phyloP scores from a whole-genome alignment of 352 stramenopile genomes.

The Phytophthora fragariaefolia region DNA sequence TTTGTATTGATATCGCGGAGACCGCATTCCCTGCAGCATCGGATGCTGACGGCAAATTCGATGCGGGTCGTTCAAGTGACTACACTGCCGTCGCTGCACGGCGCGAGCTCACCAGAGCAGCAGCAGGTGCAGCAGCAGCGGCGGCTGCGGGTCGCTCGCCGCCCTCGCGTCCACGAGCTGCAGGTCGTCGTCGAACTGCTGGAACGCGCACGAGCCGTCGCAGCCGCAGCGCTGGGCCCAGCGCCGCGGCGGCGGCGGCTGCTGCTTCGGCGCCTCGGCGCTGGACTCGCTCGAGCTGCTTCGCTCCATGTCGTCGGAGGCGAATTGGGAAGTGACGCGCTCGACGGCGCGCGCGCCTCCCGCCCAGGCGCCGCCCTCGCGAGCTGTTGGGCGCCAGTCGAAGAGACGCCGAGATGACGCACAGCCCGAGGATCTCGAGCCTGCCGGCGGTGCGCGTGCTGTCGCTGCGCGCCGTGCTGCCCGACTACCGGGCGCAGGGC shows the following conservation, averaged over 20 bases:
- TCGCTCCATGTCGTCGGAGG: not conserved
- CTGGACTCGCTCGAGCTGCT: not conserved
- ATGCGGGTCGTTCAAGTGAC: no score
- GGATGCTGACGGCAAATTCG: no score
- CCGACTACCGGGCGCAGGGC: constrained; percentile 43
- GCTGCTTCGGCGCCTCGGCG: not conserved
- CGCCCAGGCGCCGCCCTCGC: constrained; percentile 15
- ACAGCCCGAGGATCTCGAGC: constrained; percentile 34
- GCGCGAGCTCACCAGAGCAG: constrained; percentile 35
- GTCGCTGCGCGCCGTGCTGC: constrained; percentile 37
- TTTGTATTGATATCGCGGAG: no score
- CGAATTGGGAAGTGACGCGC: constrained; percentile 23
- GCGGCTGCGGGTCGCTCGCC: not conserved
- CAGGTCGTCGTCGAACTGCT: constrained; percentile 36
- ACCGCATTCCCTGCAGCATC: no score
- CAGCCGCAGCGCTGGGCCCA: constrained; percentile 37
- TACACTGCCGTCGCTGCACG: no score
- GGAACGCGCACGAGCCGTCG: constrained; percentile 30
- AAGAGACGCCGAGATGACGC: no score
- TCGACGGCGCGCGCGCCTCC: constrained; percentile 7
- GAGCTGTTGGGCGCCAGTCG: constrained; percentile 18
- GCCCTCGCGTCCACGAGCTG: constrained; percentile 26
- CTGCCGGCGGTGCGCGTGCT: constrained; percentile 27
- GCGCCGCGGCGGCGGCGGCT: not conserved
- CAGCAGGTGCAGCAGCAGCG: constrained; percentile 26